These are phyloP conservation scores for Orbilia brochopaga DNA, from an alignment of 2,329 filamentous ascomycete species.

Conservation along the genomic window DNA sequence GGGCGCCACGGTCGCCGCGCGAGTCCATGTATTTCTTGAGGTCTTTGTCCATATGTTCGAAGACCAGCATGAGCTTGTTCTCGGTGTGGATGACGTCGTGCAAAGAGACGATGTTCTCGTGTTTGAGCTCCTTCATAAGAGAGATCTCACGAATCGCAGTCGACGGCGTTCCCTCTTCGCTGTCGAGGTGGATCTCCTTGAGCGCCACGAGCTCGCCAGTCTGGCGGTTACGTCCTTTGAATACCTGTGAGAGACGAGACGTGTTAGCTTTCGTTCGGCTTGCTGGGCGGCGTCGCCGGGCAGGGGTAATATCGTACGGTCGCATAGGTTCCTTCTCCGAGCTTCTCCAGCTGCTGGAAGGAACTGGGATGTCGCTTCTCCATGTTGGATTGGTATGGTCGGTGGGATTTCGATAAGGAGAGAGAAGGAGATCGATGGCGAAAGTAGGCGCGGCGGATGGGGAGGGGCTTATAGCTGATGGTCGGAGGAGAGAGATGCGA, in stretches of 20 bases:
- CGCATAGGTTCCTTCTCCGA: conserved; percentile 97
- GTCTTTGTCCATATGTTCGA: conserved; percentile 98
- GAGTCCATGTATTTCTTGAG: conserved; percentile 99
- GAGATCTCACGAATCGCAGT: conserved; percentile 98
- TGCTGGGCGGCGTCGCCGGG: not conserved
- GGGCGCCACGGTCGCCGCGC: conserved; percentile 82
- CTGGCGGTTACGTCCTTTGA: conserved; percentile 96
- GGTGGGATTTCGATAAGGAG: not conserved
- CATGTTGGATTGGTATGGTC: conserved; percentile 34
- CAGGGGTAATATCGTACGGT: conserved; percentile 69
- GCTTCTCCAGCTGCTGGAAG: conserved; percentile 98
- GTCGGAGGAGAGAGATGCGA: conserved; percentile 26
- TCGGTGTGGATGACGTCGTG: conserved; percentile 99
- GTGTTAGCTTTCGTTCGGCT: conserved; percentile 11
- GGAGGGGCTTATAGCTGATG: not conserved
- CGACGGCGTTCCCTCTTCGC: conserved; percentile 94
- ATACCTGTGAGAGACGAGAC: conserved; percentile 69
- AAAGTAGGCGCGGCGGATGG: not conserved
- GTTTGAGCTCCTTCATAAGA: conserved; percentile 98
- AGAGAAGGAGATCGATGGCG: not conserved
- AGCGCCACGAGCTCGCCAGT: conserved; percentile 95
- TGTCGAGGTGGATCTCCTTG: conserved; percentile 98
- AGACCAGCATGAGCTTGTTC: conserved; percentile 99
- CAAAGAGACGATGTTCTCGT: conserved; percentile 95
- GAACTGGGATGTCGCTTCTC: conserved; percentile 90